Base-by-base conservation (phyloP, 768 basidiomycete species). In the Cubamyces lactineus region DNA sequence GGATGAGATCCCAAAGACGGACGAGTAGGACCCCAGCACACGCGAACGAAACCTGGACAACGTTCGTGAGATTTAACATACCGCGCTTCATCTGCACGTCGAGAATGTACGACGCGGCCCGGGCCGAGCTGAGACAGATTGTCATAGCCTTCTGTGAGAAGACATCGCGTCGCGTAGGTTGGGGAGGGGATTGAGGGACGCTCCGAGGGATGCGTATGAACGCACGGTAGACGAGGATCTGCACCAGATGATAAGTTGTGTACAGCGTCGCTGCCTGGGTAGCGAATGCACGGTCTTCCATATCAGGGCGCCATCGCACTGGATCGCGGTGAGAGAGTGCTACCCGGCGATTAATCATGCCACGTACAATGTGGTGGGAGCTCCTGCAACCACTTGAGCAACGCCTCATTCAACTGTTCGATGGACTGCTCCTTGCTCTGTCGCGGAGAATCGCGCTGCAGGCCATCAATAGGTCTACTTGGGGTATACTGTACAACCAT, bases 181-280 rank as follows among this genome's bases (percentile, higher is more conserved):
- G 13, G 19, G 42, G 53, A 80, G 80, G 61, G 79, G 39, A 8
- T 15, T 43, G 12, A 1, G 52, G 40, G 5, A 17, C 16, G 0
- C n/a, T 47, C 23, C 61, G 67, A 12, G 67, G 61, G 17, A 62
- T 43, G 0, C 87, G 87, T 58, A 94, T 86, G 74, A 91, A 92
- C 0, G 90, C 87, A 2, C 91, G 86, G 72, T 93, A 91, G 41
- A 91, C 79, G 39, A 89, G 77, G 63, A 93, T 91, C 71, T 89
- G 86, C 15, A 85, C 75, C 58, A 87, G 79, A 66, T 91, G 82
- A 69, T 81, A 85, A 2, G 75, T 70, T 2, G 76, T 68, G 59
- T 79, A 78, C 0, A 85, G 70, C 9, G 74, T 71, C 1, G 79
- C 78, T 0, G 79, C 78, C 63, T 82, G 79, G 26, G 73, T 72